These are phyloP conservation scores for Pochonia chlamydosporia DNA, from an alignment of 2,329 filamentous ascomycete species.

Conservation along the genomic window DNA sequence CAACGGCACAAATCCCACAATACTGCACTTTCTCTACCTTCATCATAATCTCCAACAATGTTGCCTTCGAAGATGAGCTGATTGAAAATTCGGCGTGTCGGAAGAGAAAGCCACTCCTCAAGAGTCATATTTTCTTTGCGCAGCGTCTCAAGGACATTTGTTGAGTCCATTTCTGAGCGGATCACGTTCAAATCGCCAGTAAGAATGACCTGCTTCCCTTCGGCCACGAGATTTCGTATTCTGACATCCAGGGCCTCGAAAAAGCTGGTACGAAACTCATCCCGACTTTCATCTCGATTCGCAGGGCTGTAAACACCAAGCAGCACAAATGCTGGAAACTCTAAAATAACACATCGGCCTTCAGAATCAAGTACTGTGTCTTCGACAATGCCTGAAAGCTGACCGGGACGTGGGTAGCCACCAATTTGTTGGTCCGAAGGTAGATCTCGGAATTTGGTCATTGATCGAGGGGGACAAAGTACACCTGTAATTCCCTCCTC, in stretches of 20 bases:
- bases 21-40: slow-evolving; percentile 63
- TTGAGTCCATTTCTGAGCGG: slow-evolving; percentile 65
- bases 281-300: slow-evolving; percentile 75
- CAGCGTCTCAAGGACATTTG: slow-evolving; percentile 65
- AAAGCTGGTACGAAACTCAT: slow-evolving; percentile 77
- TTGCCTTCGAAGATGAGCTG: slow-evolving; percentile 72
- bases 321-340: slow-evolving; percentile 92
- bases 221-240: slow-evolving; percentile 72
- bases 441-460: slow-evolving; percentile 67
- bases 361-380: slow-evolving; percentile 76
- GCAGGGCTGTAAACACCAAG: slow-evolving; percentile 91
- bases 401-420: slow-evolving; percentile 70
- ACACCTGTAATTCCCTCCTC: slow-evolving; percentile 91
- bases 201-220: slow-evolving; percentile 80
- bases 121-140: slow-evolving; percentile 62
- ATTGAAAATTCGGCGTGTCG: slow-evolving; percentile 74
- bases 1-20: slow-evolving; percentile 79
- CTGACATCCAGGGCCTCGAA: slow-evolving; percentile 74
- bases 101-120: slow-evolving; percentile 66
- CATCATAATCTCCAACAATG: slow-evolving; percentile 60
- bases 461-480: slow-evolving; percentile 66
- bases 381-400: slow-evolving; percentile 61
- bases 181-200: slow-evolving; percentile 85
- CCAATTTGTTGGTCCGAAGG: slow-evolving; percentile 73
- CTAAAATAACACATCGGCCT: slow-evolving; percentile 83